These are phyloP conservation scores for Ramichloridium luteum DNA, from an alignment of 2,329 filamentous ascomycete species.

Conservation along the genomic window DNA sequence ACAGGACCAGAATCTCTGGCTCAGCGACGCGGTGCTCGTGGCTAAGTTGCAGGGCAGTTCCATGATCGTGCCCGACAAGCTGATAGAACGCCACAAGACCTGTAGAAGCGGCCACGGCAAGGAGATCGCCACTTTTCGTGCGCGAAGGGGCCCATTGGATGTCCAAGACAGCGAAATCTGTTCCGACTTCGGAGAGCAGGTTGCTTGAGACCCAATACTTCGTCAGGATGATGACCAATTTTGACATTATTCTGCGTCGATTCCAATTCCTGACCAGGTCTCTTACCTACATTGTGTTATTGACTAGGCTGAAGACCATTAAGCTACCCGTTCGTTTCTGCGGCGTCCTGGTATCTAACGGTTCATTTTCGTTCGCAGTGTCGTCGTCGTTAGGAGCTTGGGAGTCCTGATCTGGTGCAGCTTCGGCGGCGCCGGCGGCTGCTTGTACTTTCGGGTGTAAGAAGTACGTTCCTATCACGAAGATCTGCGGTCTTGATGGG, in stretches of 20 bases:
- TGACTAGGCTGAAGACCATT: slow-evolving; percentile 48
- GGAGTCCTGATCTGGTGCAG: slow-evolving; percentile 1
- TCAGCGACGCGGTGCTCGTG: slow-evolving; percentile 35
- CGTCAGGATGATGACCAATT: slow-evolving; percentile 1
- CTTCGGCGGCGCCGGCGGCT: slow-evolving; percentile 9
- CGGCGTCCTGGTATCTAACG: not conserved
- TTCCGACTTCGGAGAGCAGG: slow-evolving; percentile 10
- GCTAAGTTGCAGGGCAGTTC: slow-evolving; percentile 29
- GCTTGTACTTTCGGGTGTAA: slow-evolving; percentile 40
- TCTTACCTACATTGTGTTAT: slow-evolving; percentile 45
- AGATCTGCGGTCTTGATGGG: slow-evolving; percentile 47
- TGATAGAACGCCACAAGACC: slow-evolving; percentile 55
- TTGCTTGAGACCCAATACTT: slow-evolving; percentile 7
- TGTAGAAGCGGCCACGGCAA: slow-evolving; percentile 69
- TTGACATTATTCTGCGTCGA: not conserved
- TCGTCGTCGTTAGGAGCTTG: not conserved
- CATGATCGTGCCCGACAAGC: slow-evolving; percentile 27
- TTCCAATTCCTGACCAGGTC: slow-evolving; percentile 2
- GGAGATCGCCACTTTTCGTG: slow-evolving; percentile 29
- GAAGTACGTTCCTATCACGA: slow-evolving; percentile 77
- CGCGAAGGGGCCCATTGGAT: slow-evolving; percentile 59
- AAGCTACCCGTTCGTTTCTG: slow-evolving; percentile 57
- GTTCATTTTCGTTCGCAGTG: slow-evolving; percentile 1
- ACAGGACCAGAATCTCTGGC: slow-evolving; percentile 53
- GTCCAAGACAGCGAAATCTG: slow-evolving; percentile 48